Evolutionary conservation across 306 rosid species (phyloP).

Genomic region (Styphnolobium japonicum): DNA sequence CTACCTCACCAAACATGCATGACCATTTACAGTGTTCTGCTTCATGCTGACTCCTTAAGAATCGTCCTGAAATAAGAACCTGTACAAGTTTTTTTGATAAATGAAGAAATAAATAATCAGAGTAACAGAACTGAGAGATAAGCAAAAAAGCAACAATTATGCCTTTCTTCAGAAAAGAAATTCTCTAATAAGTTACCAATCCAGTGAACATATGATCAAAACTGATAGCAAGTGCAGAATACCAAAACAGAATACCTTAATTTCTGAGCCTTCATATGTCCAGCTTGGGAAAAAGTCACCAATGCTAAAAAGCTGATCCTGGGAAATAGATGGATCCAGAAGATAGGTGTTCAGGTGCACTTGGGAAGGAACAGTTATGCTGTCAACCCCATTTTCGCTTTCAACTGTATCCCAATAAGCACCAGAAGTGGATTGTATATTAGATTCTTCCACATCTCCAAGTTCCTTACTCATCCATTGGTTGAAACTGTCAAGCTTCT

Average conservation of each 20-base stretch:
- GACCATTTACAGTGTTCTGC: conserved; percentile 68
- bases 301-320: conserved; percentile 80
- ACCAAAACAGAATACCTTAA: conserved; percentile 53
- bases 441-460: conserved; percentile 68
- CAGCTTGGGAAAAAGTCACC: conserved; percentile 84
- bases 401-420: conserved; percentile 69
- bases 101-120: conserved; percentile 1
- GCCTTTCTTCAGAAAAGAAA: not conserved
- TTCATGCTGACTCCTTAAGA: conserved; percentile 56
- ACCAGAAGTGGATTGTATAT: conserved; percentile 54
- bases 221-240: conserved; percentile 12
- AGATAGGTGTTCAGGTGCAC: conserved; percentile 52
- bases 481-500: conserved; percentile 79
- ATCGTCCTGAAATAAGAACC: conserved; percentile 78
- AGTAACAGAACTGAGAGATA: conserved; percentile 10
- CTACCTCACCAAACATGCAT: conserved; percentile 90
- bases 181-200: not conserved
- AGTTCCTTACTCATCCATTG: conserved; percentile 86
- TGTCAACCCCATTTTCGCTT: conserved; percentile 50
- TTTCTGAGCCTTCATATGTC: conserved; percentile 62
- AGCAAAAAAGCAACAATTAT: not conserved
- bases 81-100: conserved; percentile 23
- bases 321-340: conserved; percentile 72
- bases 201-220: conserved; percentile 9
- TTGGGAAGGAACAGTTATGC: conserved; percentile 47